A percentile compares a stretch with the other conserved stretches of the same genome.
Evolutionary conservation across 129 eudicot genomes (phyloP).

Genomic region (Ambrosia trifida): DNA sequence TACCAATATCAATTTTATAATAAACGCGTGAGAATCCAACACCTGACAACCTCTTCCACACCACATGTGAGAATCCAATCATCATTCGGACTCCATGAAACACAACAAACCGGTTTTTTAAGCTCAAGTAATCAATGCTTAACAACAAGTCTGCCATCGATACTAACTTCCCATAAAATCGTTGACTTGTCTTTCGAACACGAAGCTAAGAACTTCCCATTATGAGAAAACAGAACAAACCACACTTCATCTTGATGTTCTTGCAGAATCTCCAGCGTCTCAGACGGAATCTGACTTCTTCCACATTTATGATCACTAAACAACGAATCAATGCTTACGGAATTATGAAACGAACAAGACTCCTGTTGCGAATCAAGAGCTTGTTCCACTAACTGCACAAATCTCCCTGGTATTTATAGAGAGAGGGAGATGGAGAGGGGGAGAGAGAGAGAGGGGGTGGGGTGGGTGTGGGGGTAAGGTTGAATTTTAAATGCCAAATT

Average conservation of each 20-base stretch:
- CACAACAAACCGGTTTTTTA: constrained; percentile 15
- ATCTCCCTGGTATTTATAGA: too few relatives aligned
- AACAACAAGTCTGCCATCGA: constrained; percentile 16
- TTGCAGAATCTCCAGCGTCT: constrained; percentile 25
- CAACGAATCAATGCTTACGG: constrained; percentile 48
- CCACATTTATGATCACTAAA: constrained; percentile 76
- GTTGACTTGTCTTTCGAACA: constrained; percentile 44
- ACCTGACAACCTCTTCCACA: constrained; percentile 29
- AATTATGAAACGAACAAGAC: constrained; percentile 70
- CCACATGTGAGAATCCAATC: constrained; percentile 46
- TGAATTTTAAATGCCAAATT: too few relatives aligned
- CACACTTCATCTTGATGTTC: constrained; percentile 49
- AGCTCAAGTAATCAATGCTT: constrained; percentile 40
- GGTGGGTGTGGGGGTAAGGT: too few relatives aligned
- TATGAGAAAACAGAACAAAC: constrained; percentile 45
- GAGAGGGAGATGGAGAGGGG: too few relatives aligned
- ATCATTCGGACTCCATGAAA: constrained; percentile 53
- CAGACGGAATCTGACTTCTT: constrained; percentile 58
- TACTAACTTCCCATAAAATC: constrained; percentile 36
- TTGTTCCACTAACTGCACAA: constrained; percentile 73
- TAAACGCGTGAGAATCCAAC: constrained; percentile 36
- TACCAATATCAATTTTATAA: constrained; percentile 19
- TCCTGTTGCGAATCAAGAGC: constrained; percentile 64
- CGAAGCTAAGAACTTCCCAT: constrained; percentile 46
- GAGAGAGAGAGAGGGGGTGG: too few relatives aligned